A percentile compares a stretch with the other conserved stretches of the same genome.
Conservation (phyloP, 192 early-diverging fungal species). For the Backusella westeae region DNA sequence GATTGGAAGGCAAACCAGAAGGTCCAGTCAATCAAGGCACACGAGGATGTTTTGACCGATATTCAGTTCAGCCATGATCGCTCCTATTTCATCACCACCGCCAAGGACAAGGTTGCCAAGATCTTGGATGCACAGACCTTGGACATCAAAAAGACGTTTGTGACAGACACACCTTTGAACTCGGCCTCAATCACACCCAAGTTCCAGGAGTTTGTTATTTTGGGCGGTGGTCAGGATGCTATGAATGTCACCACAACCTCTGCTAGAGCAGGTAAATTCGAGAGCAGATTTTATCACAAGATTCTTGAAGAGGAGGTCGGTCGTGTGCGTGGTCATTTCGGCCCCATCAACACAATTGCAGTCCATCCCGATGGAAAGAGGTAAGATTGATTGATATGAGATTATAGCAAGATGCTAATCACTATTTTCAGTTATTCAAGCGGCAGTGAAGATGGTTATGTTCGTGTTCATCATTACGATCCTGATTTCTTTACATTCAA, state of each 20-base stretch:
- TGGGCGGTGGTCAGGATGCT: conserved; percentile 98
- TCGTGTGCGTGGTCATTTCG: conserved; percentile 97
- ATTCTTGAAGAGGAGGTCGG: conserved; percentile 96
- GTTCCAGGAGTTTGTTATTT: conserved; percentile 74
- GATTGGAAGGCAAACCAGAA: conserved; percentile 80
- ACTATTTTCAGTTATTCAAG: conserved; percentile 66
- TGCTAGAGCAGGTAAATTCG: conserved; percentile 92
- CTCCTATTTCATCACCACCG: conserved; percentile 92
- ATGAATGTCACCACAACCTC: conserved; percentile 94
- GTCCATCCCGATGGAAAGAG: conserved; percentile 93
- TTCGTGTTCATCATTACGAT: conserved; percentile 95
- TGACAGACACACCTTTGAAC: conserved; percentile 90
- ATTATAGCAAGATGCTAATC: background rate
- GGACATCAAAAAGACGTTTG: conserved; percentile 79
- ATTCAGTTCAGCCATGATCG: conserved; percentile 88
- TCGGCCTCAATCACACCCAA: conserved; percentile 88
- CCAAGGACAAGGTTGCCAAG: conserved; percentile 90
- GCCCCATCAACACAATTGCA: conserved; percentile 98
- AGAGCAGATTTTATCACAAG: conserved; percentile 95
- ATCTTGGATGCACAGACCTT: conserved; percentile 87
- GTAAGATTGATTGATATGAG: background rate
- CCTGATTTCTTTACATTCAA: conserved; percentile 94
- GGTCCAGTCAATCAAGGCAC: conserved; percentile 62
- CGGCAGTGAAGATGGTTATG: conserved; percentile 97
- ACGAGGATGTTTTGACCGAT: conserved; percentile 79